Percentiles rank a stretch among this genome's conserved stretches.
Evolutionary conservation across 345 rosid genomes (phyloP).

Genomic region (Moringa oleifera): DNA sequence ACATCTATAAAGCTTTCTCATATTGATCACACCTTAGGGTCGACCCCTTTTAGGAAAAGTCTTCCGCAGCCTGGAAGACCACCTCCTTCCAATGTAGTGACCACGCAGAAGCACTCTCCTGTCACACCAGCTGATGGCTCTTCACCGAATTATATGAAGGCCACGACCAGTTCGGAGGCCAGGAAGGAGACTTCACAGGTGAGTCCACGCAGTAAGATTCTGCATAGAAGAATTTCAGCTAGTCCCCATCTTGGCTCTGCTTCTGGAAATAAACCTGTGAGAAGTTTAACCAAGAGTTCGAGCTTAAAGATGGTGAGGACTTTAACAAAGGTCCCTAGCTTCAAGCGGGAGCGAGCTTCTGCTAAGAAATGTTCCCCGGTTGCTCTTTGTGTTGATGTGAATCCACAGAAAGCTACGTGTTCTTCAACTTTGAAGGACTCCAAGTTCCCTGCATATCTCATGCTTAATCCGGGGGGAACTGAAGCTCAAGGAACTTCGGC

Average conservation of each 20-base stretch:
- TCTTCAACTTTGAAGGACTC: slow-evolving; percentile 86
- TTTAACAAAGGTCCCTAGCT: slow-evolving; percentile 59
- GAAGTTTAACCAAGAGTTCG: slow-evolving; percentile 34
- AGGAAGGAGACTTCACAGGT: slow-evolving; percentile 58
- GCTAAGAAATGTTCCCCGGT: slow-evolving; percentile 38
- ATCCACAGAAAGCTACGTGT: slow-evolving; percentile 69
- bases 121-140: slow-evolving; percentile 24
- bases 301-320: slow-evolving; percentile 53
- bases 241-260: slow-evolving; percentile 26
- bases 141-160: slow-evolving; percentile 91
- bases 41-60: slow-evolving; percentile 27
- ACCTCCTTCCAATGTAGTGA: slow-evolving; percentile 23
- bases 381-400: slow-evolving; percentile 40
- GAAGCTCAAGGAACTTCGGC: slow-evolving; percentile 73
- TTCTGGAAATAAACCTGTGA: slow-evolving; percentile 29
- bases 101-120: slow-evolving; percentile 33
- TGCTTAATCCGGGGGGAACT: slow-evolving; percentile 59
- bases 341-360: slow-evolving; percentile 45
- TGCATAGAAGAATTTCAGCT: slow-evolving; percentile 20
- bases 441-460: slow-evolving; percentile 64
- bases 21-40: slow-evolving; percentile 25
- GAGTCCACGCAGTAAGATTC: slow-evolving; percentile 32
- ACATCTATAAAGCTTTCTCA: slow-evolving; percentile 50
- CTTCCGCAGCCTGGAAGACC: slow-evolving; percentile 45
- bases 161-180: slow-evolving; percentile 79